Conservation (phyloP, 2,329 filamentous ascomycete species). For the Trichoderma endophyticum region DNA sequence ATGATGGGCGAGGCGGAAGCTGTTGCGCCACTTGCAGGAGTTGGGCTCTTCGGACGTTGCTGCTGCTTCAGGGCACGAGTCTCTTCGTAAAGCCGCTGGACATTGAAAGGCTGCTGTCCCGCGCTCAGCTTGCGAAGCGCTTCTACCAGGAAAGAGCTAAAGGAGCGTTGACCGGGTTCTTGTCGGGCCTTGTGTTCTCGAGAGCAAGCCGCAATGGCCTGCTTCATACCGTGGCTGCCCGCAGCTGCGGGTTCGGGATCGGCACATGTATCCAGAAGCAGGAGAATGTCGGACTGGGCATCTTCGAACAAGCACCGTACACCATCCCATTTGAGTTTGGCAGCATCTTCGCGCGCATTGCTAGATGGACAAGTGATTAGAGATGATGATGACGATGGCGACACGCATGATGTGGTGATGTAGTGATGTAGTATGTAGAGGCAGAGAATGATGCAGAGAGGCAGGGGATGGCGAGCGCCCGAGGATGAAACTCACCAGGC, state of each 20-base stretch:
- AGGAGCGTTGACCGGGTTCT: conserved; percentile 46
- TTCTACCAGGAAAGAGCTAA: conserved; percentile 56
- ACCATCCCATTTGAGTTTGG: conserved; percentile 62
- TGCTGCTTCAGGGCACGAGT: conserved; percentile 39
- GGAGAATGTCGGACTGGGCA: conserved; percentile 59
- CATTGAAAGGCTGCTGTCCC: conserved; percentile 51
- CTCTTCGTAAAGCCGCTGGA: conserved; percentile 57
- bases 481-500: conserved; percentile 52
- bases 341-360: conserved; percentile 55
- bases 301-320: conserved; percentile 61
- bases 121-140: conserved; percentile 53
- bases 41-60: conserved; percentile 40
- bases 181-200: conserved; percentile 48
- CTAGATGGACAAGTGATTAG: conserved; percentile 34
- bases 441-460: conserved; percentile 18
- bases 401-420: conserved; percentile 33
- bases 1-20: conserved; percentile 32
- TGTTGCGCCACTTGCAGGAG: conserved; percentile 41
- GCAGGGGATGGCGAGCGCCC: not conserved
- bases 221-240: conserved; percentile 56
- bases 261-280: conserved; percentile 61
- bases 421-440: conserved; percentile 29
- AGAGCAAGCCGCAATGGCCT: conserved; percentile 59
- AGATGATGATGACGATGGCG: not conserved
- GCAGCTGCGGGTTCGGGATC: conserved; percentile 49